Base-by-base conservation (phyloP, 2,329 filamentous ascomycete genomes). In the Alternaria sp. region DNA sequence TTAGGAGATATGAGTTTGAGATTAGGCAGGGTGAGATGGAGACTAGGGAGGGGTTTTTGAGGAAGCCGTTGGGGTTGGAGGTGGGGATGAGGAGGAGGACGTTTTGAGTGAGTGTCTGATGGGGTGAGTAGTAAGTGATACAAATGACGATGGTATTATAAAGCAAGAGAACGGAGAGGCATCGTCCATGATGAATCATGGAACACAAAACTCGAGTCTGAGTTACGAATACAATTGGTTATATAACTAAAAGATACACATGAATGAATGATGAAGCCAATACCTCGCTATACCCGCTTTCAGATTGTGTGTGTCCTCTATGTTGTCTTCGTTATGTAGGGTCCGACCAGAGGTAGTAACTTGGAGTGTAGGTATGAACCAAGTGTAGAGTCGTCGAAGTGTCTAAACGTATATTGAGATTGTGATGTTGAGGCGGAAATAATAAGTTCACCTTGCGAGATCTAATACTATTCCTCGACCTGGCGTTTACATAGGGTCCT, bases 31-130 rank as follows among this genome's bases (percentile, higher is more conserved):
- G 88, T 0, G 81, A 82, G 12, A 87, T 96, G 88, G 85, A 93
- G 77, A 95, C 91, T 0, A 83, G 89, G 15, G 93, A 96, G 77
- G 93, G 93, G 0, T 96, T 96, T 76, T 81, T 96, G 80, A 85
- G 92, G 73, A 96, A 96, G 83, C 93, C 93, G 0, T 67, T 95
- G 44, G 89, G 84, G 2, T 80, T 93, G 76, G 81, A 89, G 54
- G 88, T 93, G 55, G 90, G 87, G 6, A 82, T 92, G 74, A 85
- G 82, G 76, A 83, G 82, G 76, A 81, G 86, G 74, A 66, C 26
- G 11, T 53, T 58, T 30, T 30, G 40, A 57, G 9, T 36, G 26
- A 44, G 40, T 30, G 10, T 5, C 26, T 28, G 4, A 28, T 28
- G 26, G 26, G 26, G 26, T 28, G 26, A 12, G 26, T 28, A 11